Base-by-base conservation (phyloP, 2,329 filamentous ascomycete genomes). In the Xylariaceae sp. region DNA sequence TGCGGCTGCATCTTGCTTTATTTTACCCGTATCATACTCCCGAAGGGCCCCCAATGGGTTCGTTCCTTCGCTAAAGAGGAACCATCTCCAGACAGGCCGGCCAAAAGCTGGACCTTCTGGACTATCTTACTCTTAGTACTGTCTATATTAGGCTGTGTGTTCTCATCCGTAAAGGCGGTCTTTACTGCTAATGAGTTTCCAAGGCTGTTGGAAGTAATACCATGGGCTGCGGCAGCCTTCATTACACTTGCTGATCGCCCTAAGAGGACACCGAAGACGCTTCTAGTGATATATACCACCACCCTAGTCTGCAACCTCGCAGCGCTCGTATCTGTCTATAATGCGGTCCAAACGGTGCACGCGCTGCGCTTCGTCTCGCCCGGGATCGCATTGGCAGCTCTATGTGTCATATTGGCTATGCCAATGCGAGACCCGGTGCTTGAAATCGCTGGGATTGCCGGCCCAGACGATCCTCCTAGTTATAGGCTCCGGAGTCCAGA, bases 401-500 rank as follows among this genome's bases (percentile, higher is more conserved):
- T 83, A 6, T 33, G 72, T 2, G 54, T 79, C 12, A 76, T 88
- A 39, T 60, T 88, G 11, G 67, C 74, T 20, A 89, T 89, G 84
- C 86, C 86, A 6, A 67, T 90, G 54, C 76, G 86, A 19, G 76
- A 86, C 47, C 78, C 81, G 1, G 60, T 60, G 1, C 60, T 83
- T 4, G 67, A 75, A 17, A 68, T 62, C 3, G 64, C 74, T 7
- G 76, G 75, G 1, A 88, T 91, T 45, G 81, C 82, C 41, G 65
- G 68, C 14, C 72, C 79, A 2, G 80, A 76, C 42, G 68, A 72
- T 16, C 52, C 66, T 4, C 80, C 86, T 1, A 82, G 75, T 0
- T 72, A 68, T 3, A 64, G 73, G 2, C 68, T 86, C n/a, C 83
- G 88, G 44, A 81, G 77, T 29, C 74, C 90, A 0, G 90, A 95